These are phyloP conservation scores for Candida tibetensis DNA, from an alignment of 805 yeast species.

Conservation along the genomic window DNA sequence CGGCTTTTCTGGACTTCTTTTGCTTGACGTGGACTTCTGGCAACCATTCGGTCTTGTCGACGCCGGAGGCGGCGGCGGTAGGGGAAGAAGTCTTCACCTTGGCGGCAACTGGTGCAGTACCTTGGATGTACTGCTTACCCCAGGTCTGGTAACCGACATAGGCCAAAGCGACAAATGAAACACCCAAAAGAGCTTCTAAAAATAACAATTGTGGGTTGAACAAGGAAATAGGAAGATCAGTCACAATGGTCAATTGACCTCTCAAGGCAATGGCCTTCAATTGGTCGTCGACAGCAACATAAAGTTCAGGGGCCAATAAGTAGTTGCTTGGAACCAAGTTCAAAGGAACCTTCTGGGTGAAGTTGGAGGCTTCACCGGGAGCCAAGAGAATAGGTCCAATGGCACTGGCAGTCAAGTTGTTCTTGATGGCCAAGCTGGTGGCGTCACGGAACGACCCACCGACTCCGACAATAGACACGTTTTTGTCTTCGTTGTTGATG, in stretches of 20 bases:
- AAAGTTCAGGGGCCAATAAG: slow-evolving; percentile 58
- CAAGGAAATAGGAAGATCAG: slow-evolving; percentile 64
- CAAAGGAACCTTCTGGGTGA: slow-evolving; percentile 60
- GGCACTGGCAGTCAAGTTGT: slow-evolving; percentile 63
- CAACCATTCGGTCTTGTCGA: slow-evolving; percentile 9
- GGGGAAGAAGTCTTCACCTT: slow-evolving; percentile 22
- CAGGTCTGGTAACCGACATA: slow-evolving; percentile 46
- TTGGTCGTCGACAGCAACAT: slow-evolving; percentile 47
- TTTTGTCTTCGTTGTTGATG: slow-evolving; percentile 50
- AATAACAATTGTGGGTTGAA: slow-evolving; percentile 72
- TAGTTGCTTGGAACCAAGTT: slow-evolving; percentile 57
- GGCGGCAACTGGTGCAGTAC: slow-evolving; percentile 32
- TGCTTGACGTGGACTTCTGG: slow-evolving; percentile 11
- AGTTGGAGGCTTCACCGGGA: slow-evolving; percentile 46
- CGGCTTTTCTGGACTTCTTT: slow-evolving; percentile 11
- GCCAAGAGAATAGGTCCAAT: slow-evolving; percentile 58
- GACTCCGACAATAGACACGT: slow-evolving; percentile 58
- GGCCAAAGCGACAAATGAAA: slow-evolving; percentile 9
- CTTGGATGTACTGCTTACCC: slow-evolving; percentile 46
- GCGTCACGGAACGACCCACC: slow-evolving; percentile 65
- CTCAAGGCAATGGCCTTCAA: slow-evolving; percentile 55
- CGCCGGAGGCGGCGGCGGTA: background rate
- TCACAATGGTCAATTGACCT: slow-evolving; percentile 55
- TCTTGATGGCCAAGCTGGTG: slow-evolving; percentile 45
- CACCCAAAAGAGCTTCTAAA: slow-evolving; percentile 52